These are phyloP conservation scores for Saccharomyces eubayanus DNA, from an alignment of 805 yeast species.

Conservation along the genomic window DNA sequence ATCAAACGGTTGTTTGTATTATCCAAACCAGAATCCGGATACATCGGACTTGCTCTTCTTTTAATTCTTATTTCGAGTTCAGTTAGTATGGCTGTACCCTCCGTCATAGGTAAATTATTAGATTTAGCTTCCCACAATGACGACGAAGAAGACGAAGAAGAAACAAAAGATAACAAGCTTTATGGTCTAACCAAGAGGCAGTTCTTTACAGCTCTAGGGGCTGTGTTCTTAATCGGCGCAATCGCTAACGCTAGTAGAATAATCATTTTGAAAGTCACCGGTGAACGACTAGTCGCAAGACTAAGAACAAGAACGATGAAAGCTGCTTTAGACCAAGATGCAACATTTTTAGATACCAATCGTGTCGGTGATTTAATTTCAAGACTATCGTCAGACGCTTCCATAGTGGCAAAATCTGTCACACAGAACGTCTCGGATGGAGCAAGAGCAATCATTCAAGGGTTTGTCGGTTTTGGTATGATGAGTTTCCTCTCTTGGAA, in stretches of 20 bases:
- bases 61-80: slow-evolving; percentile 65
- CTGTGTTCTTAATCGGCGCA: slow-evolving; percentile 65
- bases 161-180: slow-evolving; percentile 29
- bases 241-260: slow-evolving; percentile 74
- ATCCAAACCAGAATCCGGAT: slow-evolving; percentile 49
- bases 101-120: slow-evolving; percentile 75
- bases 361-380: slow-evolving; percentile 89
- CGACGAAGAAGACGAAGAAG: slow-evolving; percentile 20
- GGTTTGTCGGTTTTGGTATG: slow-evolving; percentile 82
- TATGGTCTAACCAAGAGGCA: slow-evolving; percentile 55
- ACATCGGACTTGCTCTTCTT: slow-evolving; percentile 52
- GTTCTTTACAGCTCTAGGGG: slow-evolving; percentile 55
- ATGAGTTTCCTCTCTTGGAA: slow-evolving; percentile 83
- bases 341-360: slow-evolving; percentile 81
- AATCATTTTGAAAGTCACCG: slow-evolving; percentile 65
- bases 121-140: slow-evolving; percentile 48
- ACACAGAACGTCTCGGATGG: slow-evolving; percentile 91
- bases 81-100: slow-evolving; percentile 73
- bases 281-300: slow-evolving; percentile 82
- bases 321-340: slow-evolving; percentile 75
- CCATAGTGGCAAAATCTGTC: slow-evolving; percentile 74
- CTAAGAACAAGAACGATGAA: slow-evolving; percentile 68
- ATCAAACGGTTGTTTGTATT: slow-evolving; percentile 42
- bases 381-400: slow-evolving; percentile 79
- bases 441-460: slow-evolving; percentile 72